Percentiles rank a stretch among this genome's conserved stretches.
phyloP scores from a whole-genome alignment of 805 yeast species.

The Jamesozyma spencerorum region DNA sequence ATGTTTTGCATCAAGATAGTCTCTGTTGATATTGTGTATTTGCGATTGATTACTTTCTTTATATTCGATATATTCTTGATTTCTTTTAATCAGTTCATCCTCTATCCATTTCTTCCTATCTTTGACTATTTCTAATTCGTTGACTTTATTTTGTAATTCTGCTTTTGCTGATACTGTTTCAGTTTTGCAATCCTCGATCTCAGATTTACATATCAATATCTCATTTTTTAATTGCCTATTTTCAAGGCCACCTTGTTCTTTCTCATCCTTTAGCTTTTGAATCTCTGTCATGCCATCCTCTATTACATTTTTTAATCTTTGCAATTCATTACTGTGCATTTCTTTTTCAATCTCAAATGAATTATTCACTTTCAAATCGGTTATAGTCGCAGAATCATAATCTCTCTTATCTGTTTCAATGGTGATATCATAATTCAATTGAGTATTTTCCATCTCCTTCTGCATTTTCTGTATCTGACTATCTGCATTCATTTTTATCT shows the following conservation, averaged over 20 bases:
- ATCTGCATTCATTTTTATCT: neutral
- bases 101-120: slow-evolving; percentile 29
- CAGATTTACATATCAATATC: neutral
- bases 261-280: neutral
- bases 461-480: neutral
- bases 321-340: too few relatives aligned
- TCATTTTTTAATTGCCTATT: neutral
- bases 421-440: neutral
- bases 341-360: too few relatives aligned
- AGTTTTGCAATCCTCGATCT: neutral
- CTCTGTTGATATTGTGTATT: slow-evolving; percentile 12
- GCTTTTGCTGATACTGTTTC: neutral
- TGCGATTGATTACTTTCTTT: slow-evolving; percentile 9
- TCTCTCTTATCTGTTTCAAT: neutral
- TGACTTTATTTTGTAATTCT: slow-evolving; percentile 1
- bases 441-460: neutral
- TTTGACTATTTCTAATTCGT: slow-evolving; percentile 14
- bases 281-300: neutral
- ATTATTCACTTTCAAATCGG: too few relatives aligned
- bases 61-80: slow-evolving; percentile 6
- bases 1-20: slow-evolving; percentile 23
- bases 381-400: neutral
- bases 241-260: neutral
- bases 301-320: neutral
- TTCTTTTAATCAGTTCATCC: slow-evolving; percentile 6